Evolutionary conservation across 2,329 filamentous ascomycete species (phyloP).

Genomic region (Colletotrichum costaricense): DNA sequence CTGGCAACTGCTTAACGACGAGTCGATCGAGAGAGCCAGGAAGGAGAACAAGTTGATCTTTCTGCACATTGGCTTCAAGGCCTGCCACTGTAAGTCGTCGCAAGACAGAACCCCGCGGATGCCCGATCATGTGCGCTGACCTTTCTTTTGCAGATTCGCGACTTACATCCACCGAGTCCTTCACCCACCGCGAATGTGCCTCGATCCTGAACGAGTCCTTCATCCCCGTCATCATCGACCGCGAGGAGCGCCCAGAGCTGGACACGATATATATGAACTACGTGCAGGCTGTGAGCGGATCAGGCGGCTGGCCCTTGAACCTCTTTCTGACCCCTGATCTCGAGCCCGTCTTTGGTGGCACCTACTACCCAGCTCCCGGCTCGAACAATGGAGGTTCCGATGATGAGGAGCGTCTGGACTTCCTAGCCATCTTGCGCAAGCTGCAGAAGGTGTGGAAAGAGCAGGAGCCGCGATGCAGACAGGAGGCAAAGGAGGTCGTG

Average conservation of each 20-base stretch:
- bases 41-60: slow-evolving; percentile 90
- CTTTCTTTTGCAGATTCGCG: slow-evolving; percentile 72
- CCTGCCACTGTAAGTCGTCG: slow-evolving; percentile 84
- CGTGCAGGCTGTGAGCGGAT: slow-evolving; percentile 90
- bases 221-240: slow-evolving; percentile 91
- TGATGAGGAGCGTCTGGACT: slow-evolving; percentile 75
- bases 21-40: slow-evolving; percentile 81
- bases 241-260: slow-evolving; percentile 92
- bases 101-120: not conserved
- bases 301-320: slow-evolving; percentile 94
- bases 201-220: slow-evolving; percentile 86
- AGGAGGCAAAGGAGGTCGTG: slow-evolving; percentile 86
- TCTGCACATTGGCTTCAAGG: slow-evolving; percentile 92
- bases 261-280: slow-evolving; percentile 99
- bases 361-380: slow-evolving; percentile 91
- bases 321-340: slow-evolving; percentile 96
- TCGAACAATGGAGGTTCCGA: slow-evolving; percentile 59
- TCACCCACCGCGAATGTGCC: slow-evolving; percentile 85
- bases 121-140: slow-evolving; percentile 13
- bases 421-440: slow-evolving; percentile 85
- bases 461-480: slow-evolving; percentile 84
- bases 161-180: slow-evolving; percentile 93
- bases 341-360: slow-evolving; percentile 94
- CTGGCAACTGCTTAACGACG: slow-evolving; percentile 90
- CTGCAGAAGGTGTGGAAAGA: slow-evolving; percentile 81